Evolutionary conservation across 345 rosid genomes (phyloP), one percentile per base, ranked within the genome.

Genomic region (Linum lewisii): DNA sequence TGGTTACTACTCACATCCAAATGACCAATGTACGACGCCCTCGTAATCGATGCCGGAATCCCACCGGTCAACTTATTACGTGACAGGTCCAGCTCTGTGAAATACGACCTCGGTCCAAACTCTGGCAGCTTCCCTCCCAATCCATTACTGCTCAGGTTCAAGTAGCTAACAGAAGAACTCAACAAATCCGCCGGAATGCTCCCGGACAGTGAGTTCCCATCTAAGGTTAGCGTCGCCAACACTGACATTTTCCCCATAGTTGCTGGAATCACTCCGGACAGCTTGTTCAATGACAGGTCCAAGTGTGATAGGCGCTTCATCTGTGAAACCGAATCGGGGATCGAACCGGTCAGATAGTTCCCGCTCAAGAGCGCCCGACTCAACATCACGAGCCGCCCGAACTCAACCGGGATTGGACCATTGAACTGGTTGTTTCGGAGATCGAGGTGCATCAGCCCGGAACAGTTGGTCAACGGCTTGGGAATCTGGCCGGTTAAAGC

Each of bases 1-100:
- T 82, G 90, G 78, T 88, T 91, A 61, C 84, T 83, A 75, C 98
- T 91, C 72, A 91, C 69, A 76, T 88, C 98, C 68, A 91, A 59
- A 58, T 91, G 95, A 0, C 98, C 96, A 51, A 91, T 76, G 59
- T 64, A 90, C 44, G 87, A 63, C 6, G 97, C 94, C 15, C 58
- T 44, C 0, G 84, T 63, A 61, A 85, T 16, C 0, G 83, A 63
- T 56, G 67, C 82, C 47, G 98, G 96, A 18, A 91, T 74, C 51
- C 80, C 77, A 19, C 96, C 98, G 2, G 50, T 69, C 0, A 91
- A 68, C 36, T 76, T 66, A 24, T 91, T 91, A 55, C 76, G 69
- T 8, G 97, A 79, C 59, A 90, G 72, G 66, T 90, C 97, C 9
- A 90, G 72, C 0, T 64, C 82, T 0, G 81, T 90, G 63, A 90